These are phyloP conservation scores for Sclerotinia borealis DNA, from an alignment of 2,329 filamentous ascomycete species.

Conservation along the genomic window DNA sequence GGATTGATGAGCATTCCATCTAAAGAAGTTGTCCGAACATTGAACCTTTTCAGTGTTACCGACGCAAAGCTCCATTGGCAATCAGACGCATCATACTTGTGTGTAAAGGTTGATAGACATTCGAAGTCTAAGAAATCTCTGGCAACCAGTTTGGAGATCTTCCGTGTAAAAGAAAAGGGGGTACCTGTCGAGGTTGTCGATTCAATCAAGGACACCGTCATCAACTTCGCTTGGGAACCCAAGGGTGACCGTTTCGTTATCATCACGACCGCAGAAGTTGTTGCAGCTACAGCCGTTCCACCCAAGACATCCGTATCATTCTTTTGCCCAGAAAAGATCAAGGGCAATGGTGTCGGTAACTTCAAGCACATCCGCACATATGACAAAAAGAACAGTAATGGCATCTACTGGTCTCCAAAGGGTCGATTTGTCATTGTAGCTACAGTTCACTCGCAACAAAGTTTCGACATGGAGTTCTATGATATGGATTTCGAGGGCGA, in stretches of 20 bases:
- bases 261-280: slow-evolving; percentile 86
- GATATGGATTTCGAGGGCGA: slow-evolving; percentile 98
- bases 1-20: slow-evolving; percentile 93
- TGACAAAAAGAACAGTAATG: slow-evolving; percentile 99
- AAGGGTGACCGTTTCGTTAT: slow-evolving; percentile 96
- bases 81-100: slow-evolving; percentile 86
- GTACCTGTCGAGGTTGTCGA: slow-evolving; percentile 98
- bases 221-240: slow-evolving; percentile 99
- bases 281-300: slow-evolving; percentile 69
- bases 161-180: slow-evolving; percentile 94
- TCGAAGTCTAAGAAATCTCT: slow-evolving; percentile 99
- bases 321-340: slow-evolving; percentile 94
- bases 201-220: slow-evolving; percentile 95
- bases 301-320: slow-evolving; percentile 95
- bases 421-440: slow-evolving; percentile 93
- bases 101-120: slow-evolving; percentile 97
- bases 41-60: slow-evolving; percentile 96
- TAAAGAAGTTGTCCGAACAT: slow-evolving; percentile 86
- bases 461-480: slow-evolving; percentile 94
- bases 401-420: slow-evolving; percentile 97
- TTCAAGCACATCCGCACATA: slow-evolving; percentile 94
- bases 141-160: slow-evolving; percentile 96
- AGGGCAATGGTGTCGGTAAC: slow-evolving; percentile 75
- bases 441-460: slow-evolving; percentile 86
- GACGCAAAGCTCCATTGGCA: slow-evolving; percentile 99